These are phyloP conservation scores for Amauroascus niger DNA, from an alignment of 2,329 filamentous ascomycete genomes.

Conservation along the genomic window DNA sequence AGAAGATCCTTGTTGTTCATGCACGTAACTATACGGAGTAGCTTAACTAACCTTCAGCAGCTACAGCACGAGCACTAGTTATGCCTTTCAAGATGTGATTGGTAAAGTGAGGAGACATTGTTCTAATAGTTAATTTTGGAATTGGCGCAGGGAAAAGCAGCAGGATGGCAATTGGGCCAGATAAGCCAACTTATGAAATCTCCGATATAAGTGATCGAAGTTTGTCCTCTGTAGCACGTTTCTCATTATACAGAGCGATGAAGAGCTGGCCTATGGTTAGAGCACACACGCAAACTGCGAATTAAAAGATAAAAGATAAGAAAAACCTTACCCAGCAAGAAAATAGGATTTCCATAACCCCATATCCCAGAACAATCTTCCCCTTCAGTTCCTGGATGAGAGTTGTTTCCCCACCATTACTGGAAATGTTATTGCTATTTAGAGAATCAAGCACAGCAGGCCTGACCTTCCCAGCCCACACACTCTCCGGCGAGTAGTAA, in stretches of 20 bases:
- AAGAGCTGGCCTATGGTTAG: constrained; percentile 1
- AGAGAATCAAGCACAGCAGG: background rate
- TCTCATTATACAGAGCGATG: constrained; percentile 6
- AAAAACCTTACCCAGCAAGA: constrained; percentile 67
- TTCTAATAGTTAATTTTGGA: too few relatives aligned
- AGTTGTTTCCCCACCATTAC: constrained; percentile 11
- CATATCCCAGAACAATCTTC: constrained; percentile 72
- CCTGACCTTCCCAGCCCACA: constrained; percentile 19
- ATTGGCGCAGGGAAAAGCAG: background rate
- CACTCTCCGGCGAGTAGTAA: constrained; percentile 27
- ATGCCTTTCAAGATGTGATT: too few relatives aligned
- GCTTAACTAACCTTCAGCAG: too few relatives aligned
- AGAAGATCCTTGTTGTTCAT: too few relatives aligned
- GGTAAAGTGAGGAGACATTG: too few relatives aligned
- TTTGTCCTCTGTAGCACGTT: background rate
- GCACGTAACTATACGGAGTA: too few relatives aligned
- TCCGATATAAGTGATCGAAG: background rate
- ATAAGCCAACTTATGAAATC: background rate
- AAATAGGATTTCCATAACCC: constrained; percentile 68
- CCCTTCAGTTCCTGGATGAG: constrained; percentile 64
- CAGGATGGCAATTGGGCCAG: background rate
- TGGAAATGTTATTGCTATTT: background rate
- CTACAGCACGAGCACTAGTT: too few relatives aligned
- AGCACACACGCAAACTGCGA: background rate
- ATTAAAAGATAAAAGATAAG: constrained; percentile 1